Evolutionary conservation across 108 stramenopile species (phyloP).

Genomic region (Epithemia pelagica): DNA sequence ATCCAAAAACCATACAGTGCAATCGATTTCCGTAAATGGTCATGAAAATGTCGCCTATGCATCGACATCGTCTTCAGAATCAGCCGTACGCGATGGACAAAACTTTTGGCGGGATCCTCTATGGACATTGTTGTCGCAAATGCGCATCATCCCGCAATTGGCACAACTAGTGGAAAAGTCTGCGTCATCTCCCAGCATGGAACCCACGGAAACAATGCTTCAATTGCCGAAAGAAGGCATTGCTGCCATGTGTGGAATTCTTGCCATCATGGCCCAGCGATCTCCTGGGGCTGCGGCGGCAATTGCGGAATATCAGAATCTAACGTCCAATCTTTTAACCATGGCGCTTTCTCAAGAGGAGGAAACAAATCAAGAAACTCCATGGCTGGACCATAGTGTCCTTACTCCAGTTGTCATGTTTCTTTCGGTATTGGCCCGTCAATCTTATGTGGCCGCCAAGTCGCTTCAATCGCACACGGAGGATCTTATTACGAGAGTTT

Average conservation of each 20-base stretch:
- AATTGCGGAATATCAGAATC: slow-evolving; percentile 53
- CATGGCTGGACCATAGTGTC: slow-evolving; percentile 5
- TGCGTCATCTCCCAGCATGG: slow-evolving; percentile 5
- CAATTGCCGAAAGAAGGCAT: slow-evolving; percentile 36
- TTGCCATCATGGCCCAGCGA: slow-evolving; percentile 63
- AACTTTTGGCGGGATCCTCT: slow-evolving; percentile 73
- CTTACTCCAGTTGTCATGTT: slow-evolving; percentile 41
- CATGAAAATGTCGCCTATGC: slow-evolving; percentile 41
- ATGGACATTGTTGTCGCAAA: slow-evolving; percentile 79
- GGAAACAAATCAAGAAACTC: background rate
- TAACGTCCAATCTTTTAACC: slow-evolving; percentile 36
- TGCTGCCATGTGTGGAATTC: slow-evolving; percentile 55
- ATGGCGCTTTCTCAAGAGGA: slow-evolving; percentile 11
- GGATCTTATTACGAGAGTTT: slow-evolving; percentile 3
- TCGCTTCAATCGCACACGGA: background rate
- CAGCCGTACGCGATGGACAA: slow-evolving; percentile 67
- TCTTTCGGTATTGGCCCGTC: slow-evolving; percentile 56
- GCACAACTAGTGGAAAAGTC: slow-evolving; percentile 37
- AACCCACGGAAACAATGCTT: background rate
- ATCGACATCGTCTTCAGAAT: slow-evolving; percentile 63
- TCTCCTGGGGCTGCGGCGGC: slow-evolving; percentile 81
- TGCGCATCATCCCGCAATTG: slow-evolving; percentile 78
- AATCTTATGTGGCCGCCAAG: slow-evolving; percentile 66
- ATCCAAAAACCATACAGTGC: slow-evolving; percentile 24
- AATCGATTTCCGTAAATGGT: slow-evolving; percentile 14